Evolutionary conservation across 2,329 filamentous ascomycete genomes (phyloP).

Genomic region (Camillea tinctor): DNA sequence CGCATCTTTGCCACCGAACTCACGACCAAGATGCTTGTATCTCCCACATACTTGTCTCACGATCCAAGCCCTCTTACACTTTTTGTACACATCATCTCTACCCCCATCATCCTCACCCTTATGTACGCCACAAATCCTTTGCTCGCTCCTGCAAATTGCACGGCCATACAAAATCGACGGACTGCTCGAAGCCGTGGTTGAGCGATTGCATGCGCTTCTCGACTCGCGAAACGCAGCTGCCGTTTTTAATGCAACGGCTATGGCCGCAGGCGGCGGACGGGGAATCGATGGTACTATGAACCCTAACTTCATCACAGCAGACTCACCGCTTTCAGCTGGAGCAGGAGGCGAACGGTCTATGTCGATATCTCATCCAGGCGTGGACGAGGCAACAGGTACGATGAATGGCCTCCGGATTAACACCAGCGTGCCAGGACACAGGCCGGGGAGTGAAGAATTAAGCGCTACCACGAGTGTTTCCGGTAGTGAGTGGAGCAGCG

Average conservation of each 20-base stretch:
- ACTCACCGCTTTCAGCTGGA: constrained; percentile 31
- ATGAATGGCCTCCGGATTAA: constrained; percentile 48
- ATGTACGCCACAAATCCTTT: constrained; percentile 92
- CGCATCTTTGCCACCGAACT: constrained; percentile 55
- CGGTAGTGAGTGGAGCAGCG: constrained; percentile 45
- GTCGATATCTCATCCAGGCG: constrained; percentile 27
- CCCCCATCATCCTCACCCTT: constrained; percentile 73
- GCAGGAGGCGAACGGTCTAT: constrained; percentile 27
- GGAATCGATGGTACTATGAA: constrained; percentile 69
- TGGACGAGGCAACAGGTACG: constrained; percentile 26
- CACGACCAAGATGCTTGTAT: constrained; percentile 82
- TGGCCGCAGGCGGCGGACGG: constrained; percentile 91
- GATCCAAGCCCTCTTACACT: constrained; percentile 86
- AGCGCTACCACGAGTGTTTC: constrained; percentile 54
- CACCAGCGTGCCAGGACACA: constrained; percentile 51
- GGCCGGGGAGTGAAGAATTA: constrained; percentile 44
- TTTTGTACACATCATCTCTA: constrained; percentile 87
- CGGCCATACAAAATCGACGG: constrained; percentile 93
- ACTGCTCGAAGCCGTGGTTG: constrained; percentile 86
- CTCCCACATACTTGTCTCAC: constrained; percentile 90
- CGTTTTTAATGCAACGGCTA: constrained; percentile 96
- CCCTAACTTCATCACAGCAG: constrained; percentile 59
- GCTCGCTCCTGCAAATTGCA: constrained; percentile 89
- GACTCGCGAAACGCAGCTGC: constrained; percentile 94
- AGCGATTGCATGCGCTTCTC: constrained; percentile 82